phyloP scores from a whole-genome alignment of 2,329 filamentous ascomycete species.

The Mycosphaerella arachidis region DNA sequence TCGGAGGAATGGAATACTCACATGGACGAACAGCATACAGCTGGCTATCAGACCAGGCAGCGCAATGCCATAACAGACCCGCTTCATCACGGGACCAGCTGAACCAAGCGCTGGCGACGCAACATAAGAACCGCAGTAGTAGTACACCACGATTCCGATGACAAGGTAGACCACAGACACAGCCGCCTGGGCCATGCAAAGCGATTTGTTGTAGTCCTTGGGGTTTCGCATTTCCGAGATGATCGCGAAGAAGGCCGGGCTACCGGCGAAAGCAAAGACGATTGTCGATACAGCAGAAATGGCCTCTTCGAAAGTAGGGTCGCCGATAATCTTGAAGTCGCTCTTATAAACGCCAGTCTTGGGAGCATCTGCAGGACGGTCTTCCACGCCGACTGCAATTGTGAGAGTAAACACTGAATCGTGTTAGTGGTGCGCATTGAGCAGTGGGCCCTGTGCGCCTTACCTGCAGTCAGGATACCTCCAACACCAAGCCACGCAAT shows the following conservation, averaged over 20 bases:
- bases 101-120: constrained; percentile 47
- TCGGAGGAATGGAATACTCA: background rate
- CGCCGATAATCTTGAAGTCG: constrained; percentile 28
- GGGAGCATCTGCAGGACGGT: constrained; percentile 33
- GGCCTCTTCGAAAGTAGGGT: constrained; percentile 44
- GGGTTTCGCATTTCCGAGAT: constrained; percentile 39
- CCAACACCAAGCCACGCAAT: constrained; percentile 34
- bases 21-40: constrained; percentile 27
- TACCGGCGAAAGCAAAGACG: constrained; percentile 39
- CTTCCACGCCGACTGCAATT: constrained; percentile 32
- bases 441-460: background rate
- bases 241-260: constrained; percentile 37
- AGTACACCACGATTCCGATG: constrained; percentile 43
- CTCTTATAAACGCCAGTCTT: constrained; percentile 25
- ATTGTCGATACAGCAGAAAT: constrained; percentile 57
- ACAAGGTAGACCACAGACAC: constrained; percentile 32
- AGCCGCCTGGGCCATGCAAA: constrained; percentile 28
- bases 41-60: constrained; percentile 22
- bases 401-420: constrained; percentile 28
- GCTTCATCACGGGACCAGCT: constrained; percentile 42
- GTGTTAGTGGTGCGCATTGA: constrained; percentile 10
- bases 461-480: constrained; percentile 18
- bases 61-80: constrained; percentile 41
- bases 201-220: constrained; percentile 30
- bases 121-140: constrained; percentile 46